phyloP scores from a whole-genome alignment of 75 land plant species.

The Sequoia sempervirens region DNA sequence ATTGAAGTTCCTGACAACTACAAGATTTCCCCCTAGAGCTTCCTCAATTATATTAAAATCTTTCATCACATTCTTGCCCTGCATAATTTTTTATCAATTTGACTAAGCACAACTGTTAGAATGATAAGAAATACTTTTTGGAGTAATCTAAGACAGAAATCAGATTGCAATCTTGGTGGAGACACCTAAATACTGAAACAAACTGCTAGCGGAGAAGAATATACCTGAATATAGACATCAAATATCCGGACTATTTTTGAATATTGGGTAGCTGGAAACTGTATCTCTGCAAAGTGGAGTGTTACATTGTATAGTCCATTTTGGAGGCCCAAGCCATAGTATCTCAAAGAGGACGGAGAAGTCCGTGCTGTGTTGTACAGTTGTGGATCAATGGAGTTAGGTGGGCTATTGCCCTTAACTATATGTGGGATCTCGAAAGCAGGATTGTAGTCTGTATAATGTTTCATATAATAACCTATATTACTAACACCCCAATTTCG shows the following conservation, averaged over 20 bases:
- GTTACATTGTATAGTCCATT: not conserved
- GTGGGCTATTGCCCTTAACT: not conserved
- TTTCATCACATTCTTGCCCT: conserved; percentile 9
- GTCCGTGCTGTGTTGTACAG: conserved; percentile 21
- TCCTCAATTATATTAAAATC: conserved; percentile 10
- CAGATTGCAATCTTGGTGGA: not conserved
- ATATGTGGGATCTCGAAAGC: not conserved
- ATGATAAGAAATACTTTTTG: not conserved
- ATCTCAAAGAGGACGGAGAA: not conserved
- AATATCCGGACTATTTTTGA: conserved; percentile 27
- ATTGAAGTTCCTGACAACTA: conserved; percentile 3
- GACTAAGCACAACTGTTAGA: not conserved
- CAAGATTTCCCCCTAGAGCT: not conserved
- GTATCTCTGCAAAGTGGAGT: conserved; percentile 12
- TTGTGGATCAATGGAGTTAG: not conserved
- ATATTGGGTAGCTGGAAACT: conserved; percentile 4
- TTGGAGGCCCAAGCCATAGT: not conserved
- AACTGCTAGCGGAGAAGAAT: not conserved
- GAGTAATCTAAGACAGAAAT: not conserved
- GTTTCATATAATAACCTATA: not conserved
- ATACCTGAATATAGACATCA: conserved; percentile 34
- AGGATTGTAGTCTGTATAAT: not conserved
- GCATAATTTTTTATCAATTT: not conserved
- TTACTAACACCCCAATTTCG: conserved; percentile 9
- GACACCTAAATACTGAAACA: too few species aligned